Base-by-base conservation (phyloP, 1,284 basidiomycete genomes). In the Puccinia triticina region DNA sequence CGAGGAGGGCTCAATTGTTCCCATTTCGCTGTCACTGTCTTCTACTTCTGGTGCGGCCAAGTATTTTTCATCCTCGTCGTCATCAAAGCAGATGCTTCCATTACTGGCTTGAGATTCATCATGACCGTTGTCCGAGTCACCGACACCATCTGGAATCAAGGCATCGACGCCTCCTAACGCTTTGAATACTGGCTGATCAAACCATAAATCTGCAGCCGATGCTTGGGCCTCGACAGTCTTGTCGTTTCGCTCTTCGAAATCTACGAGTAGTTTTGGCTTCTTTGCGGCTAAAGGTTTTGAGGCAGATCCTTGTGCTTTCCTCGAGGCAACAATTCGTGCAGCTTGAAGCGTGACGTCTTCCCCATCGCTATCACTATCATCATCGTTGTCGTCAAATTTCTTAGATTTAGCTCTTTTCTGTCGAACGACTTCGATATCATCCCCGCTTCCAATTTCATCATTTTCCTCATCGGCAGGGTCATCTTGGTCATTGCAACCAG, bases 161-260 rank as follows among this genome's bases (percentile, higher is more conserved):
- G 89, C 89, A 11, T 91, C 85, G 72, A 90, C 89, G 40, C 87
- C 87, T 0, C 91, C 91, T 10, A 94, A 86, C n/a, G 90, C 93
- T 83, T 92, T 90, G 89, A 99, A 99, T 73, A 98, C 88, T 75
- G 93, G 92, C 87, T 98, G 97, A 85, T 94, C 93, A 88, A 99
- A 99, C 97, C 97, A 99, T 29, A 98, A 88, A 83, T 89, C 89
- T 21, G 90, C 90, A 67, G 89, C 89, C 32, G 89, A 87, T 84
- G 88, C 78, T 80, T 87, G 86, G 53, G 77, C 83, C 55, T 79
- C 74, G 48, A 40, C 69, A 34, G 82, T 74, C 3, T 46, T 29
- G 83, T 86, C 84, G 29, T 84, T 84, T 23, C 85, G 78, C 29
- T 85, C 83, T 69, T 86, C 64, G 77, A 81, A 67, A 71, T 85